Percentiles rank a stretch among this genome's conserved stretches.
Conservation (phyloP, 306 rosid species). For the Corylus americana region DNA sequence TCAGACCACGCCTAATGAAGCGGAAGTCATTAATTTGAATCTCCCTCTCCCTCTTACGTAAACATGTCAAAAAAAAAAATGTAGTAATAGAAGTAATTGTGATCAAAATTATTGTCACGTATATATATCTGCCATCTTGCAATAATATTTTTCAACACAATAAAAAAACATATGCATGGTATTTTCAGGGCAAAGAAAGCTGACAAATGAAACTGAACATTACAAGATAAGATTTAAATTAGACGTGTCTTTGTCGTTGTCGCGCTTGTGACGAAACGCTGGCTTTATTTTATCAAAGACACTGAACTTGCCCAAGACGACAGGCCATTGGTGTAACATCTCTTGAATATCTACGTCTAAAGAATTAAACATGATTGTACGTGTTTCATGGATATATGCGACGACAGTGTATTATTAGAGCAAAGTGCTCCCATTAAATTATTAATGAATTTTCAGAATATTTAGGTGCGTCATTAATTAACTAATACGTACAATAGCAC, state of each 20-base stretch:
- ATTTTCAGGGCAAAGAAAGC: neutral
- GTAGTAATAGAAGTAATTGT: neutral
- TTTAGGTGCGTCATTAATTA: neutral
- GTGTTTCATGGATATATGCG: no score
- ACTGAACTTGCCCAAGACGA: conserved; percentile 20
- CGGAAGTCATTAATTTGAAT: no score
- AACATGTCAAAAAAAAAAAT: no score
- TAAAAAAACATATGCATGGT: neutral
- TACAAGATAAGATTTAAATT: neutral
- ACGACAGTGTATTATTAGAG: no score
- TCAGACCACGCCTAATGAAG: no score
- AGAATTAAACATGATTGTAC: no score
- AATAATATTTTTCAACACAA: neutral
- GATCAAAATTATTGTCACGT: neutral
- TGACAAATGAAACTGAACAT: neutral
- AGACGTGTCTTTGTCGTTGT: neutral
- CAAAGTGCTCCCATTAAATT: no score
- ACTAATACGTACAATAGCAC: neutral
- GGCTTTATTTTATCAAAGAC: conserved; percentile 1
- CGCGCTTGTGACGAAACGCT: neutral
- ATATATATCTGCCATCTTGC: neutral
- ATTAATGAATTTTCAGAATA: no score
- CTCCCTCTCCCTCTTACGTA: no score
- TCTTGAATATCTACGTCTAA: no score
- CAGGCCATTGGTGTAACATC: neutral